These are phyloP conservation scores for Colletotrichum truncatum DNA, from an alignment of 2,329 filamentous ascomycete species.

Conservation along the genomic window DNA sequence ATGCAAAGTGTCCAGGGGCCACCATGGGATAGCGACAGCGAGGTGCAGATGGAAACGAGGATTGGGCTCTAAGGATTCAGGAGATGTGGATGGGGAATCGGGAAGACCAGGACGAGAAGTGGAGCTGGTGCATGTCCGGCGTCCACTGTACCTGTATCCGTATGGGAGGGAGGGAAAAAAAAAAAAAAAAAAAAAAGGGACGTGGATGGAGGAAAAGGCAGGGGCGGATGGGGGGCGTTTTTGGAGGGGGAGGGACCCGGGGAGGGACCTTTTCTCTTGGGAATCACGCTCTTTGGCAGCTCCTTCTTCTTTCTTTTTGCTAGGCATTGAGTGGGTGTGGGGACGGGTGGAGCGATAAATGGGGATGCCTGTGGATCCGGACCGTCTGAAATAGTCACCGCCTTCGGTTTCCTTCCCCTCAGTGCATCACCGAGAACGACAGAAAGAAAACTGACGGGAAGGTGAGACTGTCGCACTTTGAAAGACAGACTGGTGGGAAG, in stretches of 20 bases:
- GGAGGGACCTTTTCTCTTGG: neutral
- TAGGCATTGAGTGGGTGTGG: neutral
- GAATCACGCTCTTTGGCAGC: neutral
- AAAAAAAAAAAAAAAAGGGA: neutral
- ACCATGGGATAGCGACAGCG: neutral
- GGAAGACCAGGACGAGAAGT: constrained; percentile 1
- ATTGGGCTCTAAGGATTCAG: no score
- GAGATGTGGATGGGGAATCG: neutral
- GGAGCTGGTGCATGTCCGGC: constrained; percentile 1
- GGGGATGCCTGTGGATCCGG: neutral
- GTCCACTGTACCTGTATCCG: no score
- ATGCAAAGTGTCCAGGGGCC: constrained; percentile 4
- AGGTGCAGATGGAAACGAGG: neutral
- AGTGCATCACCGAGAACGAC: neutral
- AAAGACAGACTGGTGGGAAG: no score
- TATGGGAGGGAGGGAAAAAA: no score
- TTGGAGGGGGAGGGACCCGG: neutral
- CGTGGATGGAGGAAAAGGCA: neutral
- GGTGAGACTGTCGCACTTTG: neutral
- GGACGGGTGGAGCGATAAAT: no score
- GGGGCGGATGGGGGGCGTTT: neutral
- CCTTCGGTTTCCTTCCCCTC: neutral
- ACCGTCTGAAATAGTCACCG: neutral
- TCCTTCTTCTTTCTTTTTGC: neutral
- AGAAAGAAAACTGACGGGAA: neutral